Base-by-base conservation (phyloP, 2,329 filamentous ascomycete species). In the Penicillium sp. region DNA sequence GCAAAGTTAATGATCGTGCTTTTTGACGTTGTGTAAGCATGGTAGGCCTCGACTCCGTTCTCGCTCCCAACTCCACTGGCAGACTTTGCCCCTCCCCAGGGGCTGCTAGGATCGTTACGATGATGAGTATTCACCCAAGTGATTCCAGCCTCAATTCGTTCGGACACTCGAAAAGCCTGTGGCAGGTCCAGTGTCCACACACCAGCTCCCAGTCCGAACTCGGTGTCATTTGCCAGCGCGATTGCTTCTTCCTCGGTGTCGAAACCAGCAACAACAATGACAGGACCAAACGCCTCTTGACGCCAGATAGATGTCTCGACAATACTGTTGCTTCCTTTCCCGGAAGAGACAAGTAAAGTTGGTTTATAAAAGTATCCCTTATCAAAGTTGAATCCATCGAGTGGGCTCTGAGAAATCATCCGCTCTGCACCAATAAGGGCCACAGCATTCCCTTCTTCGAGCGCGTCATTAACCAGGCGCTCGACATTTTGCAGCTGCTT, bases 21-120 rank as follows among this genome's bases (percentile, higher is more conserved):
- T 41, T 67, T 69, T 2, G 62, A 59, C 39, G 60, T 79, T 0
- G 80, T 82, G 56, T 83, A 83, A 0, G 77, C 76, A 41, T 68
- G 72, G 58, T 80, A 84, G 0, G 82, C 80, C 60, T 86, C 85
- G 0, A 83, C 58, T 0, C 86, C 86, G 60, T 89, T 88, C 72
- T 89, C 86, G 52, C 84, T 88, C 1, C 85, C 86, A 0, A 88
- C 77, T 1, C 86, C 86, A 56, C 81, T 84, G 1, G 58, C 55
- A 28, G 42, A 79, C 76, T 57, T 82, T 82, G 27, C 80, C 73
- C 1, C 84, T 82, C 22, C 85, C 86, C 84, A 85, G 86, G 0
- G 86, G 82, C 50, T 83, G 84, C 57, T 83, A 83, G 85, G 84
- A 56, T 88, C 85, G 57, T 88, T 88, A 29, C 84, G 77, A 63